phyloP scores from a whole-genome alignment of 352 stramenopile species.

The Pelagophyceae sp. region DNA sequence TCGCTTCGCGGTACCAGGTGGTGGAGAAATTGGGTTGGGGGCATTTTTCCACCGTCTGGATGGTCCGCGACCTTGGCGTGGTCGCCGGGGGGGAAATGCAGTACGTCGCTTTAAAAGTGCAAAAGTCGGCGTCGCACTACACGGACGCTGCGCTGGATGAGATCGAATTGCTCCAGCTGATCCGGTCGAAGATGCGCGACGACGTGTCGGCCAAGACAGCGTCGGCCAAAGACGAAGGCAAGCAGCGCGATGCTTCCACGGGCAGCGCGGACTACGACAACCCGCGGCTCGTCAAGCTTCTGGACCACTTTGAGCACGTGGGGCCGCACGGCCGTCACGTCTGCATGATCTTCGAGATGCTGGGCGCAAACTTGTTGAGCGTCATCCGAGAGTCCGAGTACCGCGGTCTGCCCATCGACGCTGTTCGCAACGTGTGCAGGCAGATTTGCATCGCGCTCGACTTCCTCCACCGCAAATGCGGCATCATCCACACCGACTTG shows the following conservation, averaged over 20 bases:
- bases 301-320: constrained; percentile 91
- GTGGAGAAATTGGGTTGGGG: constrained; percentile 98
- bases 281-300: constrained; percentile 55
- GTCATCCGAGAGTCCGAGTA: constrained; percentile 99
- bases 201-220: constrained; percentile 42
- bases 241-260: not conserved
- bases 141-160: constrained; percentile 96
- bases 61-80: constrained; percentile 69
- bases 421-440: constrained; percentile 84
- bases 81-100: constrained; percentile 14
- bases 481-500: constrained; percentile 99
- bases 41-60: constrained; percentile 99
- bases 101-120: constrained; percentile 89
- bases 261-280: not conserved
- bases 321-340: constrained; percentile 90
- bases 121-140: constrained; percentile 96
- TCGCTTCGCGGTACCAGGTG: constrained; percentile 84
- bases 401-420: constrained; percentile 81
- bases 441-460: constrained; percentile 90
- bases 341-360: constrained; percentile 98
- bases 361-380: constrained; percentile 93
- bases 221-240: constrained; percentile 23
- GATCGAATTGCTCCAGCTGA: constrained; percentile 76
- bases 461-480: constrained; percentile 91
- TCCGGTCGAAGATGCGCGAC: constrained; percentile 66